Conservation (phyloP, 306 rosid species). For the Styphnolobium japonicum region DNA sequence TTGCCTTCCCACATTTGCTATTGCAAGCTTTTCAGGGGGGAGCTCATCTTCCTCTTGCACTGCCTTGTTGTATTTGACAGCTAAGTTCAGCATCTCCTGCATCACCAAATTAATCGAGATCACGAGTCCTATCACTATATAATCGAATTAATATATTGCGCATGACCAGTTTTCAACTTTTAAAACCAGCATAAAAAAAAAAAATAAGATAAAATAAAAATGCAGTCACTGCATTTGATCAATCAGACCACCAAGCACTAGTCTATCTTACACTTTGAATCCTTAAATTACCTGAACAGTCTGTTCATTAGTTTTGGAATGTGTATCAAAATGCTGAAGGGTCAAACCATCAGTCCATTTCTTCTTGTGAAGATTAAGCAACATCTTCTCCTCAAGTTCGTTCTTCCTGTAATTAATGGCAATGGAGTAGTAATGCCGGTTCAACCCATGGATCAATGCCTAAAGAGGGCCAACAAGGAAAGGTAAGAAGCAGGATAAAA, state of each 20-base stretch:
- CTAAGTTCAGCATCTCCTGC: conserved; percentile 84
- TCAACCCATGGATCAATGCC: conserved; percentile 95
- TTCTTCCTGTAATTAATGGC: conserved; percentile 91
- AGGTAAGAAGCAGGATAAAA: conserved; percentile 23
- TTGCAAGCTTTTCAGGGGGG: conserved; percentile 89
- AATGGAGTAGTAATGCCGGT: conserved; percentile 87
- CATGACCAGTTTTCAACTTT: neutral
- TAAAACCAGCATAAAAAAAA: neutral
- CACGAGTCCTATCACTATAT: neutral
- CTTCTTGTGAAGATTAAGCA: conserved; percentile 93
- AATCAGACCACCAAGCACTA: neutral
- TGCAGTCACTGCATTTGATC: neutral
- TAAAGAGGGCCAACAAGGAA: conserved; percentile 18
- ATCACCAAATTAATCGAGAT: conserved; percentile 11
- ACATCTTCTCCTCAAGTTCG: conserved; percentile 96
- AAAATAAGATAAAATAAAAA: neutral
- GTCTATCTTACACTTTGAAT: neutral
- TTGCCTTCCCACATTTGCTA: conserved; percentile 93
- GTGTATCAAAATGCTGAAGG: conserved; percentile 67
- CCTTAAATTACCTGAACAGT: conserved; percentile 70
- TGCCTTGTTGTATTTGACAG: conserved; percentile 85
- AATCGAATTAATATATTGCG: neutral
- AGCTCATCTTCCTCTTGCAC: conserved; percentile 96
- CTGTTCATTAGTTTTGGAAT: conserved; percentile 87
- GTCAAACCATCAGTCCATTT: conserved; percentile 97